Percentiles rank a stretch among this genome's conserved stretches.
These are phyloP conservation scores for Cystobasidium onofrii DNA, from an alignment of 768 basidiomycete species.

Conservation along the genomic window DNA sequence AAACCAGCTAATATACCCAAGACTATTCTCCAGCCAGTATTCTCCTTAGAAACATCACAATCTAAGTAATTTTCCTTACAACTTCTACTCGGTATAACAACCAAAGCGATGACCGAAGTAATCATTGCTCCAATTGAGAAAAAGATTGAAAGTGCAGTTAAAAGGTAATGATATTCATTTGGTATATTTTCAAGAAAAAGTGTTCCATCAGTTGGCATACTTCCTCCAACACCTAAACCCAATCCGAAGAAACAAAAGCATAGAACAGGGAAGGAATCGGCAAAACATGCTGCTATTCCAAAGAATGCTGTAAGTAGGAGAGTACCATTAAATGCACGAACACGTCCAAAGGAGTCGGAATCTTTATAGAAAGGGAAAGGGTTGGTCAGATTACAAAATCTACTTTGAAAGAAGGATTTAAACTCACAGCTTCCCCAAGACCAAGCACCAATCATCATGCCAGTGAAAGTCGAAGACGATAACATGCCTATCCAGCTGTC, in stretches of 20 bases:
- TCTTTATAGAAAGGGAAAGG: conserved; percentile 46
- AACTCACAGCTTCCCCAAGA: conserved; percentile 68
- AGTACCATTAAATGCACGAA: conserved; percentile 82
- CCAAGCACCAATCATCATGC: conserved; percentile 67
- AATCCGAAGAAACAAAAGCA: conserved; percentile 75
- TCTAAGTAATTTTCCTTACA: conserved; percentile 44
- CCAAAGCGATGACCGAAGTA: conserved; percentile 67
- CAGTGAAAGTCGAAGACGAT: conserved; percentile 80
- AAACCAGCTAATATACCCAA: conserved; percentile 68
- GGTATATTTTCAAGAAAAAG: conserved; percentile 88
- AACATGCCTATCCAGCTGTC: conserved; percentile 69
- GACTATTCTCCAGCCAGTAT: conserved; percentile 83
- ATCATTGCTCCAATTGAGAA: conserved; percentile 88
- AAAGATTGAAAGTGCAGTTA: conserved; percentile 63
- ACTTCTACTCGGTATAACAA: conserved; percentile 61
- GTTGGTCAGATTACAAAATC: conserved; percentile 1
- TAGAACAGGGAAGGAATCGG: conserved; percentile 59
- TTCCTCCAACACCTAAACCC: conserved; percentile 87
- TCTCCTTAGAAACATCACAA: conserved; percentile 63
- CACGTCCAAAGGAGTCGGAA: conserved; percentile 81
- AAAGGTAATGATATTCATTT: conserved; percentile 77
- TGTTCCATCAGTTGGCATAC: conserved; percentile 95
- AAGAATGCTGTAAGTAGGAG: conserved; percentile 84
- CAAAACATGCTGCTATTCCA: conserved; percentile 68
- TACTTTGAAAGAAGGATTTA: neutral